These are phyloP conservation scores for Colletotrichum sp. DNA, from an alignment of 2,329 filamentous ascomycete genomes.

Conservation along the genomic window DNA sequence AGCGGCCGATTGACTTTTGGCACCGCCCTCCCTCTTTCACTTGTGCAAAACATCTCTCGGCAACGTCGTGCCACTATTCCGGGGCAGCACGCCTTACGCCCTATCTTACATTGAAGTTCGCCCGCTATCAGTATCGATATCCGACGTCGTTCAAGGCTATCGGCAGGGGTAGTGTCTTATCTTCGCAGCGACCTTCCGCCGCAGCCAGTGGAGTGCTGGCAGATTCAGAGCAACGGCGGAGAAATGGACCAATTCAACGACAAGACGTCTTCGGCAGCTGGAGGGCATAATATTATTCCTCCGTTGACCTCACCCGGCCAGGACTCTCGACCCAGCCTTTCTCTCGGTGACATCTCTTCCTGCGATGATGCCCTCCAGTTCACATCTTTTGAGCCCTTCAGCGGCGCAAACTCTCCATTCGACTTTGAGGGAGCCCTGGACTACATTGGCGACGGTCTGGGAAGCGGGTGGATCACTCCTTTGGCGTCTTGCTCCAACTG, in stretches of 20 bases:
- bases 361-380: neutral
- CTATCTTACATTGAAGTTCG: neutral
- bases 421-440: neutral
- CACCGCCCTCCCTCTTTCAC: neutral
- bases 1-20: neutral
- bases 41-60: neutral
- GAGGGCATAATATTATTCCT: neutral
- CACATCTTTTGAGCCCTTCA: neutral
- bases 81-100: neutral
- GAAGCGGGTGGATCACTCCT: neutral
- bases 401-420: neutral
- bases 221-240: neutral
- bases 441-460: neutral
- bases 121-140: neutral
- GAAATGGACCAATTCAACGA: neutral
- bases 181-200: neutral
- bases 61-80: neutral
- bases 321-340: neutral
- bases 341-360: neutral
- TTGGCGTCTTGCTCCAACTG: conserved; percentile 1
- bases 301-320: neutral
- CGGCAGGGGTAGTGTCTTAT: neutral
- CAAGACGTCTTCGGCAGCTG: neutral
- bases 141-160: neutral
- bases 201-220: neutral